Base-by-base conservation (phyloP, 805 yeast species). In the Suhomyces canberraensis region DNA sequence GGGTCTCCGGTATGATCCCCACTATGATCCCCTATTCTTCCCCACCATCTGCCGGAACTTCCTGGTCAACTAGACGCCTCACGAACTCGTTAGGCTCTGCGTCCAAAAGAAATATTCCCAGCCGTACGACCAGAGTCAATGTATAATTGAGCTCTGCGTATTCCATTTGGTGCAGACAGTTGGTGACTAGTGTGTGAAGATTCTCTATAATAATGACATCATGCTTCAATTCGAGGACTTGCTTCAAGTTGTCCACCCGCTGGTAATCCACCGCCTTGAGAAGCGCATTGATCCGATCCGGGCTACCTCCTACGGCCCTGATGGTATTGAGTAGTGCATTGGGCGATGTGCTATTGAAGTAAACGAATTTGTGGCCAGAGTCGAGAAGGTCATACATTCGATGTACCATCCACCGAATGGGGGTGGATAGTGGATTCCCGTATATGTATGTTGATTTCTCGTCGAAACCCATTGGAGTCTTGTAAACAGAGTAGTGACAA, bases 251-350 rank as follows among this genome's bases (percentile, higher is more conserved):
- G 20, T 29, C 32, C 13, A 37, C 38, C 6, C 40, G 33, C 24
- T 36, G 42, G 39, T 41, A 39, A 21, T 41, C 45, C 30, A 42
- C 28, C n/a, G 27, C 18, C 7, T 27, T 30, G 21, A 44, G 42
- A 4, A 33, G 33, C 17, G 25, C 13, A 20, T 29, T 9, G 15
- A 11, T 13, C 22, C 15, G 16, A 4, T 16, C 32, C 4, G 15
- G 7, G 17, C 22, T n/a, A 7, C 13, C 15, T 5, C 16, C 16
- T 13, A 15, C 18, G 19, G 35, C 25, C 6, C 11, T 24, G 13
- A 24, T n/a, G 8, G 11, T 17, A 13, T 20, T 15, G 18, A 44
- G 28, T 19, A 44, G 34, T 16, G n/a, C 16, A 30, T 39, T 37
- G 20, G 48, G 48, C 11, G 39, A 25, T 18, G 40, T 34, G 22